Evolutionary conservation across 1,284 basidiomycete genomes (phyloP).

Genomic region (Tremellales sp.): DNA sequence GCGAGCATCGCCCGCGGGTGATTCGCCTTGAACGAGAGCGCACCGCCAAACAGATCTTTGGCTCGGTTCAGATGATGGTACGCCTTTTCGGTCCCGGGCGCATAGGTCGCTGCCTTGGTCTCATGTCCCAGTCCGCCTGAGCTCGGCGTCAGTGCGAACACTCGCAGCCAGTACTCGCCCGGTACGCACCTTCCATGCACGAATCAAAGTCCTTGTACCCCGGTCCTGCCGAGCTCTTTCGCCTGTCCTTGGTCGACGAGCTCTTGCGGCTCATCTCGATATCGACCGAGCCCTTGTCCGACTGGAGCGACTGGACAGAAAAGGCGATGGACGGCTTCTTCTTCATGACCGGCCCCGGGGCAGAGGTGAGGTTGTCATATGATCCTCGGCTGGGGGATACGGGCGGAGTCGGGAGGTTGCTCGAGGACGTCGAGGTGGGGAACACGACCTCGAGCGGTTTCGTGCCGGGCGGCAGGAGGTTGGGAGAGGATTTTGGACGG

Average conservation of each 20-base stretch:
- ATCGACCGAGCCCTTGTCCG: neutral
- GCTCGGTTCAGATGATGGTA: slow-evolving; percentile 43
- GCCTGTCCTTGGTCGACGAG: too few relatives aligned
- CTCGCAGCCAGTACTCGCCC: neutral
- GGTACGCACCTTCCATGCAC: slow-evolving; percentile 43
- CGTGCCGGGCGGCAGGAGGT: neutral
- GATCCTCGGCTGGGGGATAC: slow-evolving; percentile 8
- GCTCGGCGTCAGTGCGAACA: neutral
- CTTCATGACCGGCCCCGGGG: slow-evolving; percentile 2
- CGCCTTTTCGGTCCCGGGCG: slow-evolving; percentile 38
- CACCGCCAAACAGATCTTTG: slow-evolving; percentile 35
- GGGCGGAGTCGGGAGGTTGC: slow-evolving; percentile 10
- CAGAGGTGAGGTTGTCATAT: slow-evolving; percentile 8
- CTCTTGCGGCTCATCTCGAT: neutral
- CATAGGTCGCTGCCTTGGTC: slow-evolving; percentile 33
- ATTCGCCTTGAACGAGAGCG: slow-evolving; percentile 25
- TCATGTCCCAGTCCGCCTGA: slow-evolving; percentile 42
- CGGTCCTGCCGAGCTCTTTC: slow-evolving; percentile 3
- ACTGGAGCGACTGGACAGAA: neutral
- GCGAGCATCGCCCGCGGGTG: slow-evolving; percentile 34
- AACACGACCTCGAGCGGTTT: slow-evolving; percentile 15
- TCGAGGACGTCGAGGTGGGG: slow-evolving; percentile 2
- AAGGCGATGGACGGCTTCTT: neutral
- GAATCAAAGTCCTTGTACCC: slow-evolving; percentile 30
- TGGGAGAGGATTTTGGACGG: neutral